Base-by-base conservation (phyloP, 306 rosid species). In the Pterocarpus macrocarpus region DNA sequence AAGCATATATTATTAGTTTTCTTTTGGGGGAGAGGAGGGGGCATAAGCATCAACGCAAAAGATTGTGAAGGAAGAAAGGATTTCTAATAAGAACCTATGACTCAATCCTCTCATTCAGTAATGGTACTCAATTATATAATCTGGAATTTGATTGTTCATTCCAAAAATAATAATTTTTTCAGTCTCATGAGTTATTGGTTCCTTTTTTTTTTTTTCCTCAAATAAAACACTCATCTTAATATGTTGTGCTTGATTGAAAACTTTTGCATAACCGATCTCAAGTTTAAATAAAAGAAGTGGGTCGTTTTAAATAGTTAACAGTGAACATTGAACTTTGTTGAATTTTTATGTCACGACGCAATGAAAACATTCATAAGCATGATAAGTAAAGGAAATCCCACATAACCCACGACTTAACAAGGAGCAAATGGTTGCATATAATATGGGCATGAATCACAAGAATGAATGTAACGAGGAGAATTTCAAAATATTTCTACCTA, bases 1-100 rank as follows among this genome's bases (percentile, higher is more conserved):
- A 79, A 77, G 81, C 55, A 65, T 64, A 63, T 47, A 36, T 58
- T 76, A 9, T 33, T 65, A 10, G 53, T 77, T 50, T 50, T 75
- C 4, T 75, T 75, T 47, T 16, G 12, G 38, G 2, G 55, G 13
- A 12, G 35, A 59, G 39, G 2, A 7, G 32, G 41, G 69, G 50
- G n/a, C 13, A 78, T 30, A 41, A 43, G 76, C 59, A 78, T 78
- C 47, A 58, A 68, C n/a, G 6, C 13, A 44, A 57, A 43, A 43
- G 76, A 68, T 22, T 14, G 50, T 68, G 49, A 68, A 72, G 52
- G 55, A 78, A 53, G 4, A 10, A 38, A 28, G 11, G 41, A 77
- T 30, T 45, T 76, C 3, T 16, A 12, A 52, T 11, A 39, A 14
- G 47, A 41, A 76, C 28, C 16, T 28, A 77, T 66, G 43, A 77